A percentile compares a stretch with the other conserved stretches of the same genome.
Conservation (phyloP, 2,329 filamentous ascomycete genomes). For the Aspergillus thermomutatus region DNA sequence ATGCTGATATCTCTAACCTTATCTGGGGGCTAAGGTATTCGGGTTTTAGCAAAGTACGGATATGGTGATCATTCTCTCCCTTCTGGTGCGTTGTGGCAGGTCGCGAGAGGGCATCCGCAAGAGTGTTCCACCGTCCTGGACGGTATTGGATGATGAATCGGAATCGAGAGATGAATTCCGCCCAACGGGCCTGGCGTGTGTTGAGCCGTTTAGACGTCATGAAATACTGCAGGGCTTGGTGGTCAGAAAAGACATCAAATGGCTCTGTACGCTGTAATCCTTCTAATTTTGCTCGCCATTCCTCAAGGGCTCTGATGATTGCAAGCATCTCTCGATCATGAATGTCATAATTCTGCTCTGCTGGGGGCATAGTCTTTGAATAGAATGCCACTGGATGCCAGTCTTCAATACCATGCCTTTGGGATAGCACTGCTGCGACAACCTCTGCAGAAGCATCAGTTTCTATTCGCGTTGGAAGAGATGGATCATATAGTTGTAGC, state of each 20-base stretch:
- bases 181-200: slow-evolving; percentile 7
- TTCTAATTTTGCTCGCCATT: slow-evolving; percentile 21
- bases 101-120: too few species aligned
- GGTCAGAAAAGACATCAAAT: slow-evolving; percentile 23
- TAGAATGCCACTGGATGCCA: slow-evolving; percentile 21
- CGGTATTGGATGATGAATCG: slow-evolving; percentile 9
- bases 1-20: too few species aligned
- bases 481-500: neutral
- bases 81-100: too few species aligned
- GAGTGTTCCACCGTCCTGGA: neutral
- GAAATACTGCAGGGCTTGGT: slow-evolving; percentile 27
- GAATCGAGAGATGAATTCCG: slow-evolving; percentile 4
- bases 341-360: slow-evolving; percentile 14
- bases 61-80: too few species aligned
- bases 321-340: slow-evolving; percentile 27
- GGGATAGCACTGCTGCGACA: slow-evolving; percentile 13
- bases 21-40: too few species aligned
- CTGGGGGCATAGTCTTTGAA: slow-evolving; percentile 16
- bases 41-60: too few species aligned
- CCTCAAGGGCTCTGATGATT: slow-evolving; percentile 23
- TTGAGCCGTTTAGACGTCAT: slow-evolving; percentile 16
- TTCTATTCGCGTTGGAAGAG: neutral
- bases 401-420: slow-evolving; percentile 9
- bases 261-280: slow-evolving; percentile 2
- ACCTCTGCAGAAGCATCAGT: slow-evolving; percentile 16